Percentiles rank a stretch among this genome's conserved stretches.
Evolutionary conservation across 163 green algal genomes (phyloP).

Genomic region (Chloromonas sp.): DNA sequence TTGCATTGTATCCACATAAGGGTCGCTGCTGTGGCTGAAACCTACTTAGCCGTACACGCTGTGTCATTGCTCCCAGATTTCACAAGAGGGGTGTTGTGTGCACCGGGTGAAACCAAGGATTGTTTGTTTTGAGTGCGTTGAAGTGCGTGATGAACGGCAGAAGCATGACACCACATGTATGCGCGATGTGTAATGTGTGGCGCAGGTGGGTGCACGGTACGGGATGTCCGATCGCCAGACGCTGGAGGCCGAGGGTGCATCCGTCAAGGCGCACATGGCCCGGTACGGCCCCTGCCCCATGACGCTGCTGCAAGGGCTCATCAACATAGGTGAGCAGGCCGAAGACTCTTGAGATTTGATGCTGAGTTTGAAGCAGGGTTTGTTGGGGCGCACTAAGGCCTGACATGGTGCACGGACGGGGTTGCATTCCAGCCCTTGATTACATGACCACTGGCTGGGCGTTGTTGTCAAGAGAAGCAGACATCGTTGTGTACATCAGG

Average conservation of each 20-base stretch:
- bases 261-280: background rate
- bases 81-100: background rate
- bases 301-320: background rate
- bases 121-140: no score
- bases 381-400: background rate
- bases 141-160: background rate
- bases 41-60: background rate
- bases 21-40: background rate
- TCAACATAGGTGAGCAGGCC: background rate
- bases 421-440: background rate
- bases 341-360: background rate
- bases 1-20: background rate
- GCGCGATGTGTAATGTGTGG: background rate
- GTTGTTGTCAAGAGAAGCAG: no score
- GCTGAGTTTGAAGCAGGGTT: background rate
- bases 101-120: no score
- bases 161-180: background rate
- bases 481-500: no score
- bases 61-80: background rate
- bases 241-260: background rate
- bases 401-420: background rate
- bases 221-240: background rate
- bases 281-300: background rate
- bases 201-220: background rate
- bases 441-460: no score